A percentile compares a stretch with the other conserved stretches of the same genome.
Conservation (phyloP, 2,329 filamentous ascomycete species). For the Fusarium caatingaense region DNA sequence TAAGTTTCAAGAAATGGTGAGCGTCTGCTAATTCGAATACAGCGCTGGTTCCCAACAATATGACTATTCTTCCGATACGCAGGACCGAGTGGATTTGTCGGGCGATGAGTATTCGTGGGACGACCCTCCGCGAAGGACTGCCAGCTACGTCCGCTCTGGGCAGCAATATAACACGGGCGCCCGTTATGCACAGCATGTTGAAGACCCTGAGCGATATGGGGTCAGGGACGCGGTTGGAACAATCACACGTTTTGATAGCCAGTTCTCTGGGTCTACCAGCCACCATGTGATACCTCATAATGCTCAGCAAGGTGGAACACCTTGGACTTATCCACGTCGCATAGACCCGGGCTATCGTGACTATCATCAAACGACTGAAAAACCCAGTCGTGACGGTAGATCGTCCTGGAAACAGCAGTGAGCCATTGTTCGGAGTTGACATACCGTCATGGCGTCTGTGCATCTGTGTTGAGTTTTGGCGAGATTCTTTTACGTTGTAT, state of each 20-base stretch:
- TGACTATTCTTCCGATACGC: not conserved
- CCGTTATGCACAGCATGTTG: not conserved
- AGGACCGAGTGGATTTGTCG: slow-evolving; percentile 1
- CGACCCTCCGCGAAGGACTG: slow-evolving; percentile 8
- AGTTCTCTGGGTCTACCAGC: not conserved
- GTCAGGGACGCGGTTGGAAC: not conserved
- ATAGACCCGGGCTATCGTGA: not conserved
- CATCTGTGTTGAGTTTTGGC: not conserved
- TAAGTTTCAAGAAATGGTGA: not conserved
- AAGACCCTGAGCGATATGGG: slow-evolving; percentile 1
- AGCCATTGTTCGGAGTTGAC: not conserved
- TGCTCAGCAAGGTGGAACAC: not conserved
- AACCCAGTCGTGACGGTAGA: not conserved
- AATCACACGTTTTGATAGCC: slow-evolving; percentile 13
- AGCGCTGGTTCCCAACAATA: not conserved
- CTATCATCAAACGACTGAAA: not conserved
- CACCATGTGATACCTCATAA: not conserved
- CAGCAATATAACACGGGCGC: not conserved
- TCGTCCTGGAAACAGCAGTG: not conserved
- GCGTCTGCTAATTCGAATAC: slow-evolving; percentile 5
- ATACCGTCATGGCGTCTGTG: not conserved
- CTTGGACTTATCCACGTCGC: not conserved
- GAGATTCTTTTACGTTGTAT: not conserved
- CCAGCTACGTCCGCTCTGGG: slow-evolving; percentile 5
- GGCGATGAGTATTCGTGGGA: not conserved